phyloP scores from a whole-genome alignment of 306 rosid genomes.

The Cicer bijugum region DNA sequence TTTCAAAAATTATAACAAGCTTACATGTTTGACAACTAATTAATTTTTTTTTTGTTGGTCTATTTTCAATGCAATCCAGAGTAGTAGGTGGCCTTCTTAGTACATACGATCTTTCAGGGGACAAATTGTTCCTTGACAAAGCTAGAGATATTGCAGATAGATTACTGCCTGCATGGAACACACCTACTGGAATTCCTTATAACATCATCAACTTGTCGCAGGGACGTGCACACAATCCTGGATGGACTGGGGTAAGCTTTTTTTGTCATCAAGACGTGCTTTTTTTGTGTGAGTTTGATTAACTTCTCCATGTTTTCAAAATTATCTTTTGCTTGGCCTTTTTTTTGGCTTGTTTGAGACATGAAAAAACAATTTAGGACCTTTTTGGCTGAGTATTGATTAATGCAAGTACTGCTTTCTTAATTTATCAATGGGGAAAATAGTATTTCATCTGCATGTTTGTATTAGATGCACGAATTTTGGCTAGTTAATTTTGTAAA shows the following conservation, averaged over 20 bases:
- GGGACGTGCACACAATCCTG: conserved; percentile 80
- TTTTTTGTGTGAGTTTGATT: not conserved
- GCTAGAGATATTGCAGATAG: conserved; percentile 96
- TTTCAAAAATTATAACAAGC: conserved; percentile 41
- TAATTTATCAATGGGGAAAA: not conserved
- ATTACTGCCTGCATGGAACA: conserved; percentile 95
- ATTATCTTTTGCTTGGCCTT: conserved; percentile 15
- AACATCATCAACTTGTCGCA: conserved; percentile 85
- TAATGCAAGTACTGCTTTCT: conserved; percentile 19
- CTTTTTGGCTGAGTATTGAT: conserved; percentile 32
- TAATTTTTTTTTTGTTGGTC: conserved; percentile 25
- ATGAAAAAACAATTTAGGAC: not conserved
- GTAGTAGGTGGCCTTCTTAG: conserved; percentile 99
- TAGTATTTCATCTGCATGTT: conserved; percentile 17
- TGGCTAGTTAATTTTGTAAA: conserved; percentile 37
- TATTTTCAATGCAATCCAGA: conserved; percentile 61
- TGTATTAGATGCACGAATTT: conserved; percentile 25
- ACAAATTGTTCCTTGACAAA: conserved; percentile 84
- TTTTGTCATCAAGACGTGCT: not conserved
- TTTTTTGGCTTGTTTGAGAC: conserved; percentile 25
- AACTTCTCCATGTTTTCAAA: conserved; percentile 29
- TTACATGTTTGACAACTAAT: conserved; percentile 38
- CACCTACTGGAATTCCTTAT: conserved; percentile 92
- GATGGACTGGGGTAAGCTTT: conserved; percentile 94
- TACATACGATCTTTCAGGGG: conserved; percentile 92